These are phyloP conservation scores for Cystobasidium sp. DNA, from an alignment of 1,284 basidiomycete genomes.

Conservation along the genomic window DNA sequence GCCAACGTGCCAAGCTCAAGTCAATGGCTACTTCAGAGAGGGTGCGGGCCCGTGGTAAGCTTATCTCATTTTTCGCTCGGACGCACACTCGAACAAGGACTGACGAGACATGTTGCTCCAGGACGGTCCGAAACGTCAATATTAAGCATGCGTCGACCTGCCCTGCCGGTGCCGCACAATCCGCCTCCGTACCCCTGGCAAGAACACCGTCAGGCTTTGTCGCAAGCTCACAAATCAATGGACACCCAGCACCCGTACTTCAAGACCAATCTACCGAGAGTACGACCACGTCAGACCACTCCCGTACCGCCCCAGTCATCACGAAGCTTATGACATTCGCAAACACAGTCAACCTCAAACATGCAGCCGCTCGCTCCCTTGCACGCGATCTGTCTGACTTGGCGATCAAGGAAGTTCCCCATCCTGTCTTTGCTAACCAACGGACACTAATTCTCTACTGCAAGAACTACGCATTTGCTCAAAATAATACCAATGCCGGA, in stretches of 20 bases:
- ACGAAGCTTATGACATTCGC: constrained; percentile 1
- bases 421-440: not conserved
- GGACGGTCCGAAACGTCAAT: not conserved
- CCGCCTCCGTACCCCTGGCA: no score
- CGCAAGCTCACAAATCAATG: not conserved
- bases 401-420: not conserved
- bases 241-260: not conserved
- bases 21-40: not conserved
- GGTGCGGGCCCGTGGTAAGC: not conserved
- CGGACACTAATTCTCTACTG: not conserved
- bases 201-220: no score
- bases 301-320: not conserved
- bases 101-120: not conserved
- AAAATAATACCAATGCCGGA: not conserved
- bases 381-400: not conserved
- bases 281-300: not conserved
- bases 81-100: not conserved
- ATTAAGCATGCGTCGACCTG: not conserved
- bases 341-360: not conserved
- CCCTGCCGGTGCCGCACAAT: not conserved
- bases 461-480: constrained; percentile 1
- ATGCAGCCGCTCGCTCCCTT: not conserved
- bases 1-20: not conserved
- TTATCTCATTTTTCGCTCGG: no score
- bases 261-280: not conserved